Evolutionary conservation across 345 rosid species (phyloP), one percentile per base, ranked within the genome.

Genomic region (Turnera subulata): DNA sequence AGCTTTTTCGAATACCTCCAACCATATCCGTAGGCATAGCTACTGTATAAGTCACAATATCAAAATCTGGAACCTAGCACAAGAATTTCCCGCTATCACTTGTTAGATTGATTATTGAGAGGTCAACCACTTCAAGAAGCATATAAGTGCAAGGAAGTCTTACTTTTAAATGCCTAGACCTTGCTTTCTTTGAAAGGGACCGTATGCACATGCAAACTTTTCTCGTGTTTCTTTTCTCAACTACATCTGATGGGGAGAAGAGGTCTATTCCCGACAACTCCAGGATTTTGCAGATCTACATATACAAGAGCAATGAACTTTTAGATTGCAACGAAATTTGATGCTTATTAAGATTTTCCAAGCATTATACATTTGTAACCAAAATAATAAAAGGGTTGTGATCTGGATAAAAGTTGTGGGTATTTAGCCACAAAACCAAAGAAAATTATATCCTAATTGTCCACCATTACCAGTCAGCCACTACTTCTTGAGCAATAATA

Each of bases 211-310:
- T 64, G 24, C 75, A 71, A 60, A 60, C 75, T 55, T 64, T 71
- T 55, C 70, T 50, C 22, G 66, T 65, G 49, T 50, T 21, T 60
- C 46, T 60, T 50, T 65, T 71, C 56, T 71, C 75, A 9, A 71
- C 75, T 15, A 71, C 70, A n/a, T 71, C 75, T 18, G 75, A 65
- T 35, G 70, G 75, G 25, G 75, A 59, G 61, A 71, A 71, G 20
- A 71, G 66, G 55, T 71, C 75, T 11, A 71, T 65, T 51, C 70
- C 75, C 15, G 57, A 21, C 64, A 71, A 43, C 54, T 66, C 75
- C 54, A 64, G 21, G 48, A 60, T 42, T 71, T 71, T 71, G 63
- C 75, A 71, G 32, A 71, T 55, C 75, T 71, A 50, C 44, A 64
- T 33, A 49, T 33, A 25, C 32, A 54, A 48, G 20, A 71, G 24